phyloP scores from a whole-genome alignment of 1,139 yeast species.

The Pichia sp. region DNA sequence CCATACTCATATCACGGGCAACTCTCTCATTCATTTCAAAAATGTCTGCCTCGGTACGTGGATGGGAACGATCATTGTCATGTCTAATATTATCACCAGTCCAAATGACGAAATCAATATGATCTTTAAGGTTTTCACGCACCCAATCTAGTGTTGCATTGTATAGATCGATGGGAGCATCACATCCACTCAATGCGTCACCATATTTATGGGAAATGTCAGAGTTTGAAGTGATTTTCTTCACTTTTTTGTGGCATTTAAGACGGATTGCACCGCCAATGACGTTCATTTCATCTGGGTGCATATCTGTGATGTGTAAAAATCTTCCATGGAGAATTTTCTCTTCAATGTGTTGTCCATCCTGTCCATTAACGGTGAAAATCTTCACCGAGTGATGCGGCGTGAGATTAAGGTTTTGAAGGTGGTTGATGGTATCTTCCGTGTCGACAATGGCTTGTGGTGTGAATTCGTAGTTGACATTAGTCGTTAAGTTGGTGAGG shows the following conservation, averaged over 20 bases:
- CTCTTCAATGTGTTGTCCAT: conserved; percentile 4
- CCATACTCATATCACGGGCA: conserved; percentile 43
- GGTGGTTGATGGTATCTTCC: no score
- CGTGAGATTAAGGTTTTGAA: conserved; percentile 29
- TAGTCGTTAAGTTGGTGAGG: no score
- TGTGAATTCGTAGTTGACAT: no score
- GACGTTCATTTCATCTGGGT: conserved; percentile 69
- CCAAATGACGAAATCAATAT: conserved; percentile 83
- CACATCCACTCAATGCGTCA: conserved; percentile 69
- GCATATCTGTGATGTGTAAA: conserved; percentile 78
- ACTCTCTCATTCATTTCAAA: conserved; percentile 61
- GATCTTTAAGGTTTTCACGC: conserved; percentile 52
- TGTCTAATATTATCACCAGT: conserved; percentile 87
- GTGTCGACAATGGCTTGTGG: no score
- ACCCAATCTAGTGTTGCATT: conserved; percentile 65
- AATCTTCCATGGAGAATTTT: conserved; percentile 53
- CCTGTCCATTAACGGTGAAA: conserved; percentile 4
- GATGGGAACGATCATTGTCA: conserved; percentile 67
- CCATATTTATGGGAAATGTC: conserved; percentile 57
- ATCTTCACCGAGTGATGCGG: conserved; percentile 28
- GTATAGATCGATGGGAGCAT: conserved; percentile 56
- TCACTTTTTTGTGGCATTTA: conserved; percentile 51
- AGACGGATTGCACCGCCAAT: conserved; percentile 43
- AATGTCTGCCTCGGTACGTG: conserved; percentile 66
- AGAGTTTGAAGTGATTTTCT: conserved; percentile 8